These are phyloP conservation scores for Sisymbrium altissimum DNA, from an alignment of 345 rosid species.

Conservation along the genomic window DNA sequence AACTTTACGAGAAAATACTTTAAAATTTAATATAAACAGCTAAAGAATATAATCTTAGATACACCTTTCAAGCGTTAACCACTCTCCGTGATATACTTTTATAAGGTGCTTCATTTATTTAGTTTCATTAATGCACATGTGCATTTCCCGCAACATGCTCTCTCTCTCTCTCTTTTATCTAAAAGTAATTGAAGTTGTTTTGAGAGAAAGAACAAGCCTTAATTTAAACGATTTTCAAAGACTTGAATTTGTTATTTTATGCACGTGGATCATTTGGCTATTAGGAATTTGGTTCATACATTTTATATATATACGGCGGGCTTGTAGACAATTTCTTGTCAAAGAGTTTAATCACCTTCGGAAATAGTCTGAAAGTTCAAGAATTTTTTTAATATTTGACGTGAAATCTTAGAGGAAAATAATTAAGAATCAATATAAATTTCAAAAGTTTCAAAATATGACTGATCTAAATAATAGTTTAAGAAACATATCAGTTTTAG, in stretches of 20 bases:
- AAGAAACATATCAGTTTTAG: not conserved
- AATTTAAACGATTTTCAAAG: not conserved
- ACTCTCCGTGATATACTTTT: constrained; percentile 2
- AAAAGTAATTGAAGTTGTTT: not conserved
- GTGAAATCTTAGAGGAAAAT: not conserved
- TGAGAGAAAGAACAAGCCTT: not conserved
- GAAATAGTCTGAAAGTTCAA: not conserved
- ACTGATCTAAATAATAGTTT: not conserved
- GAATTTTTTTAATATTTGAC: not conserved
- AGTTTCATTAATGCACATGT: constrained; percentile 30
- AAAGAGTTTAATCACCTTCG: not conserved
- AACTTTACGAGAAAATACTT: not conserved
- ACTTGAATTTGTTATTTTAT: not conserved
- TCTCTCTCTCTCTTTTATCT: not conserved
- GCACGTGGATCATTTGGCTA: not conserved
- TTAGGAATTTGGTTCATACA: not conserved
- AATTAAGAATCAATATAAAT: not conserved
- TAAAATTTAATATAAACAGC: not conserved
- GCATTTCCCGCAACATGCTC: constrained; percentile 19
- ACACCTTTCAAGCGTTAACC: not conserved
- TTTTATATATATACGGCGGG: not conserved
- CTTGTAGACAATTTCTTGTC: too few species aligned
- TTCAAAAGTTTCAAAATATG: not conserved
- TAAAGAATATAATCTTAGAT: not conserved
- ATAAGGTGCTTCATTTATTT: constrained; percentile 13